Conservation (phyloP, 2,329 filamentous ascomycete genomes). For the Rhynchosporium graminicola region DNA sequence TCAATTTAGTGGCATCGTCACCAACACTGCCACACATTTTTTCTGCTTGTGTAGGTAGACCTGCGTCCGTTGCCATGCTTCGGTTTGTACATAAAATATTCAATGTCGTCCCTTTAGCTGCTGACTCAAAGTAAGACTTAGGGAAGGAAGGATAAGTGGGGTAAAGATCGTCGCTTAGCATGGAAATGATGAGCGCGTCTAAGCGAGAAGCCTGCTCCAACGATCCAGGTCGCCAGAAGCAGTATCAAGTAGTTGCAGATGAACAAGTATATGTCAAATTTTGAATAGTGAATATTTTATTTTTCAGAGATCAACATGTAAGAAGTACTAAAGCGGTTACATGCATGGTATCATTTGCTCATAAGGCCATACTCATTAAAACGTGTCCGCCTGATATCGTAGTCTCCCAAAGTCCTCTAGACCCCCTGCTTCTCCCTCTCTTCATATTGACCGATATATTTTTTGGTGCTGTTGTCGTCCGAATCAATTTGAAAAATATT, state of each 20-base stretch:
- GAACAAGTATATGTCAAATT: too few relatives aligned
- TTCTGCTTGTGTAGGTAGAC: not conserved
- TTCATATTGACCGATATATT: not conserved
- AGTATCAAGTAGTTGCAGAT: too few relatives aligned
- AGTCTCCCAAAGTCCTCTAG: not conserved
- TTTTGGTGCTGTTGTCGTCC: constrained; percentile 1
- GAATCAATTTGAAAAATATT: constrained; percentile 12
- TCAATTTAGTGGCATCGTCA: not conserved
- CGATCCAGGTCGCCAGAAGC: too few relatives aligned
- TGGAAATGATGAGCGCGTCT: too few relatives aligned
- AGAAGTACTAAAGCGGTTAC: too few relatives aligned
- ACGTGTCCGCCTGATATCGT: not conserved
- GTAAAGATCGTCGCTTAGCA: not conserved
- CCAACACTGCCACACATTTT: not conserved
- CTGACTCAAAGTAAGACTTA: not conserved
- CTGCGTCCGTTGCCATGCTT: not conserved
- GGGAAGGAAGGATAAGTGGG: not conserved
- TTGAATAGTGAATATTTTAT: too few relatives aligned
- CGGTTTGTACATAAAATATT: not conserved
- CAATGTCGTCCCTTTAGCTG: not conserved
- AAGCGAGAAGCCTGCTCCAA: too few relatives aligned
- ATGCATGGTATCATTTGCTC: too few relatives aligned
- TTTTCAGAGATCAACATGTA: too few relatives aligned
- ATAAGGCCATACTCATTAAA: not conserved
- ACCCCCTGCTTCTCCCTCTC: not conserved